Percentiles rank a stretch among this genome's conserved stretches.
Conservation (phyloP, 2,329 filamentous ascomycete genomes). For the Penicillium sp. region DNA sequence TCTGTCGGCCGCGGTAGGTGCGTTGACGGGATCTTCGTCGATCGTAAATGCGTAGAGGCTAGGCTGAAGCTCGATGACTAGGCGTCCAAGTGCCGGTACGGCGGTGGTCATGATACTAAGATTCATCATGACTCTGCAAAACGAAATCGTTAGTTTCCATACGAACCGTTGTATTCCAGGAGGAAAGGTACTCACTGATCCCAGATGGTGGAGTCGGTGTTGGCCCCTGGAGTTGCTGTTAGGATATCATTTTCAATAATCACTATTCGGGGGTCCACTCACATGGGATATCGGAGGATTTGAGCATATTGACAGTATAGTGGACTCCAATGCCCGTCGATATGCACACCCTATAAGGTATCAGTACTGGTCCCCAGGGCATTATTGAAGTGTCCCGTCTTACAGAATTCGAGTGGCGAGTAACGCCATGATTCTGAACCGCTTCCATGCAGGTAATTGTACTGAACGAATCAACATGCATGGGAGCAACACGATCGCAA, state of each 20-base stretch:
- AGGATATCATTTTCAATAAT: neutral
- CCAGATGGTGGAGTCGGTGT: conserved; percentile 16
- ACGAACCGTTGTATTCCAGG: neutral
- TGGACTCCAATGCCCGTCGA: conserved; percentile 10
- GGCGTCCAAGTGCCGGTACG: conserved; percentile 15
- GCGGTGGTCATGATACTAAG: conserved; percentile 17
- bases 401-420: conserved; percentile 19
- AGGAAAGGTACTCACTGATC: conserved; percentile 13
- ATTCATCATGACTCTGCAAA: conserved; percentile 15
- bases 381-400: neutral
- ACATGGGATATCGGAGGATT: conserved; percentile 12
- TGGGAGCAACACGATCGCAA: conserved; percentile 16
- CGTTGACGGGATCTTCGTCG: conserved; percentile 5
- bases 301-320: conserved; percentile 6
- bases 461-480: conserved; percentile 18
- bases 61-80: conserved; percentile 17
- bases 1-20: neutral
- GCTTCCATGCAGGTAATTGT: conserved; percentile 18
- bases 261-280: neutral
- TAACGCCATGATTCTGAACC: conserved; percentile 16
- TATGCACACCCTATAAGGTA: conserved; percentile 5
- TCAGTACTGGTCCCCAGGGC: neutral
- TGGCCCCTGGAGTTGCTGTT: conserved; percentile 6
- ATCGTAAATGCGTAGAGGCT: conserved; percentile 15
- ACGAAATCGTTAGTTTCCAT: neutral